Conservation (phyloP, 2,329 filamentous ascomycete species). For the Botrytis fabae region DNA sequence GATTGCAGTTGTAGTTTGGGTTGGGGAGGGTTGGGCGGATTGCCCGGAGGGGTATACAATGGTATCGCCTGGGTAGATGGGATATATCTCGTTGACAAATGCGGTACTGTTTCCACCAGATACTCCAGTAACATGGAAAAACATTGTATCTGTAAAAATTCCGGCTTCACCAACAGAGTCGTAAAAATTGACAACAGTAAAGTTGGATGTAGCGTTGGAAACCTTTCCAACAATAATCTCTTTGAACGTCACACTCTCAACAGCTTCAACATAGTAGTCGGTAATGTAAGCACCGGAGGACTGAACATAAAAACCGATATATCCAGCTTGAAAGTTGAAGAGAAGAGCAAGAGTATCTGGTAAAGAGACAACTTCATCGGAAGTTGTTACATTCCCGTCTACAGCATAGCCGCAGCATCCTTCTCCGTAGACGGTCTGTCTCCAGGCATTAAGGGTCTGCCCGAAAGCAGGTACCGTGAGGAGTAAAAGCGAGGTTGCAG, state of each 20-base stretch:
- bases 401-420: neutral
- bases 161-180: neutral
- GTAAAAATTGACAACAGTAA: slow-evolving; percentile 8
- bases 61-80: slow-evolving; percentile 4
- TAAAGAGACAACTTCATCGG: neutral
- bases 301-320: slow-evolving; percentile 8
- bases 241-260: neutral
- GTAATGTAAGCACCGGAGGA: slow-evolving; percentile 13
- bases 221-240: slow-evolving; percentile 4
- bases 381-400: slow-evolving; percentile 6
- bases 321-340: neutral
- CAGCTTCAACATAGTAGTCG: slow-evolving; percentile 17
- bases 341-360: neutral
- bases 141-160: neutral
- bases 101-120: neutral
- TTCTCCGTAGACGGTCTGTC: neutral
- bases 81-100: slow-evolving; percentile 7
- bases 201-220: slow-evolving; percentile 7
- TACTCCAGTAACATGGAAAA: neutral
- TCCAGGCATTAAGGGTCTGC: slow-evolving; percentile 4
- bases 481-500: neutral
- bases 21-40: neutral
- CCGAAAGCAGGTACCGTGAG: neutral
- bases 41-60: slow-evolving; percentile 5
- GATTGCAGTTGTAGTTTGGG: neutral